Evolutionary conservation across 1,284 basidiomycete genomes (phyloP), one percentile per base, ranked within the genome.

Genomic region (Rhodotorula glutinis): DNA sequence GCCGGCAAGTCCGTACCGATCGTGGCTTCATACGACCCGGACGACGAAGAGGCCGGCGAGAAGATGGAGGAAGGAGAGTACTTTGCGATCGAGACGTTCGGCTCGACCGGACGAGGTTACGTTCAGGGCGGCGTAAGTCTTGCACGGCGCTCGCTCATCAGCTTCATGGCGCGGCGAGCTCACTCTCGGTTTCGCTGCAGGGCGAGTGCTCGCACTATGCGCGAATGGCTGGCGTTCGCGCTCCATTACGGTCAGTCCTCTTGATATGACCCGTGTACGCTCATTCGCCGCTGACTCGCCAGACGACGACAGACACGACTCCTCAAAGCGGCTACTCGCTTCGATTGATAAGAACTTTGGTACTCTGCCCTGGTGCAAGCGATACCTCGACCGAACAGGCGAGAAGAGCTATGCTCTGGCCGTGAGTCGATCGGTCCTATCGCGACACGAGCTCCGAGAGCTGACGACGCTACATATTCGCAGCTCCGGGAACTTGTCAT

Each of bases 31-130:
- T 30, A 41, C 38, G 61, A 46, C 23, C 62, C 68, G 33, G 64
- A 89, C 79, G 92, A 90, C 69, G 67, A 77, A 70, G 84, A 87
- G 70, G 71, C 76, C 72, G 84, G 87, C 75, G 92, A 90, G 27
- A 96, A 92, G 81, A 99, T 98, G 96, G 96, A 98, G 78, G 96
- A 99, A 80, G 95, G 93, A 46, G 96, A 99, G 78, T 96, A 97
- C 79, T 98, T 93, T 78, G 96, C 96, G 21, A 97, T 99, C 71
- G 96, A 99, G 80, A 98, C 96, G 0, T 99, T 99, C 79, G 96
- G 96, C 29, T 91, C 90, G 30, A 98, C 95, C 0, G 96, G 96
- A n/a, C 84, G 89, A 52, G 96, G 95, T 5, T 84, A 87, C 54
- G 92, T 98, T n/a, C 83, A 91, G 19, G 95, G 98, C 76, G 84